phyloP scores from a whole-genome alignment of 2,329 filamentous ascomycete species.

The Ceratocystis papillata region DNA sequence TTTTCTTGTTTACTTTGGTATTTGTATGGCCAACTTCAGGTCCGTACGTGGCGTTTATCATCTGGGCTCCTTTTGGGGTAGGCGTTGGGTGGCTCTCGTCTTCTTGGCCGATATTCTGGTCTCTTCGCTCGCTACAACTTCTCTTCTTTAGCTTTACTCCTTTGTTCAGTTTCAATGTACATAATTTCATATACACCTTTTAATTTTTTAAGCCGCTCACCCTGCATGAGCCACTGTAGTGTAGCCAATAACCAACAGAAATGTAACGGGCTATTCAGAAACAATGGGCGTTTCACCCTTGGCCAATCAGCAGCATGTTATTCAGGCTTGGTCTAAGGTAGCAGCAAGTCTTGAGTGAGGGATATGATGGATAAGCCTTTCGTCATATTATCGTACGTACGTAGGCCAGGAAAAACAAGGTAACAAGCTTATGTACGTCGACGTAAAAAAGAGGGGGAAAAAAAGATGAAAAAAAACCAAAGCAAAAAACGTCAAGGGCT shows the following conservation, averaged over 20 bases:
- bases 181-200: conserved; percentile 23
- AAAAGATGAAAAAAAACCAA: not conserved
- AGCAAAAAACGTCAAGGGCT: not conserved
- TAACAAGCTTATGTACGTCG: not conserved
- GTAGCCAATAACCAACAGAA: too few species aligned
- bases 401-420: too few species aligned
- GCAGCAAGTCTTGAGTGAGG: too few species aligned
- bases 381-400: not conserved
- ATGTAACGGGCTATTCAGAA: too few species aligned
- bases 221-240: too few species aligned
- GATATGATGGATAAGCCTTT: not conserved
- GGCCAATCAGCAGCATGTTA: too few species aligned
- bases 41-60: not conserved
- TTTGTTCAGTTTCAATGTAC: conserved; percentile 18
- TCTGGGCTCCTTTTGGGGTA: not conserved
- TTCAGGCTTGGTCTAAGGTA: too few species aligned
- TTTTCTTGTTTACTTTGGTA: conserved; percentile 5
- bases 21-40: not conserved
- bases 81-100: not conserved
- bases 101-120: not conserved
- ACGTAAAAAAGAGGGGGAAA: not conserved
- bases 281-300: too few species aligned
- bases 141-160: conserved; percentile 11
- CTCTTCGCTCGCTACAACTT: not conserved
- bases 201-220: conserved; percentile 3